A percentile compares a stretch with the other conserved stretches of the same genome.
These are phyloP conservation scores for Cercophora newfieldiana DNA, from an alignment of 495 filamentous ascomycete species.

Conservation along the genomic window DNA sequence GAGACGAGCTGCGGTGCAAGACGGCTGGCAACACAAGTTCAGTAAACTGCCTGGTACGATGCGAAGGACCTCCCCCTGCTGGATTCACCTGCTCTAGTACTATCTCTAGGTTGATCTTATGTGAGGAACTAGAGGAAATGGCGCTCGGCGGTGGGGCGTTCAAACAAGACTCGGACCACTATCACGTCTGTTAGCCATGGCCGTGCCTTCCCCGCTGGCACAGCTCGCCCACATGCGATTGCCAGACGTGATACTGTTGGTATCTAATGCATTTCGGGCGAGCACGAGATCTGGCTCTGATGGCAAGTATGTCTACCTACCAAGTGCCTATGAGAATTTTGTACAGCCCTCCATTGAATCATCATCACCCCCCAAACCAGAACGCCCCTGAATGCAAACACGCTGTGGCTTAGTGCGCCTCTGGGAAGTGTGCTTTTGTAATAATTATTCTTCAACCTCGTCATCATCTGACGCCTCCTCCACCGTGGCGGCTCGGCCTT, in stretches of 20 bases:
- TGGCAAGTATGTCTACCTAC: neutral
- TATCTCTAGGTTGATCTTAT: too few relatives aligned
- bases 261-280: neutral
- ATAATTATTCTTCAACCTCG: slow-evolving; percentile 22
- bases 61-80: too few relatives aligned
- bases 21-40: too few relatives aligned
- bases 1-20: too few relatives aligned
- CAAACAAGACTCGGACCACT: too few relatives aligned
- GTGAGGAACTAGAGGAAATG: too few relatives aligned
- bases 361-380: neutral
- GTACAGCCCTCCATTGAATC: neutral
- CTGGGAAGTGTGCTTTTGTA: neutral
- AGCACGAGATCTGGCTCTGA: neutral
- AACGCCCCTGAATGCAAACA: slow-evolving; percentile 8
- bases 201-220: neutral
- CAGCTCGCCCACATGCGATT: neutral
- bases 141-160: too few relatives aligned
- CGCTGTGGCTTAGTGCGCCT: neutral
- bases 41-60: too few relatives aligned
- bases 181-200: too few relatives aligned
- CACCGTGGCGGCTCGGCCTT: slow-evolving; percentile 41
- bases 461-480: slow-evolving; percentile 43
- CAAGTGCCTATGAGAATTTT: neutral
- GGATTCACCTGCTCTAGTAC: too few relatives aligned
- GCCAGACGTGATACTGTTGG: neutral